Evolutionary conservation across 805 yeast genomes (phyloP).

Genomic region (Candida peoriensis): DNA sequence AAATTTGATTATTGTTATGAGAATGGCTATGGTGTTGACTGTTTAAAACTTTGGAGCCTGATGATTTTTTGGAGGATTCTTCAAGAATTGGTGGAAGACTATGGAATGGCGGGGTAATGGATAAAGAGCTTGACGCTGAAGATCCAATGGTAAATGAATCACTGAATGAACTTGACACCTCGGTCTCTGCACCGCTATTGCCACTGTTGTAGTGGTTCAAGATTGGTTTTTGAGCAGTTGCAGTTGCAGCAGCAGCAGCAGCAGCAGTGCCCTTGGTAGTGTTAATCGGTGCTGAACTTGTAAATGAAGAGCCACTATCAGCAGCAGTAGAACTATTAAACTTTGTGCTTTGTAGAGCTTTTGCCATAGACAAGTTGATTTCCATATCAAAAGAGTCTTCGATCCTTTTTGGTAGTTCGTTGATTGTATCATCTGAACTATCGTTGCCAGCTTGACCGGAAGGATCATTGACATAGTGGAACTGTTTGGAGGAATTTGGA

Average conservation of each 20-base stretch:
- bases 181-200: conserved; percentile 7
- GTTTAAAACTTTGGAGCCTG: background rate
- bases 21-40: background rate
- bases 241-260: conserved; percentile 4
- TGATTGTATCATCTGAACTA: conserved; percentile 10
- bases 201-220: no score
- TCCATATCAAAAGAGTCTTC: conserved; percentile 26
- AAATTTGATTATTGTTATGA: background rate
- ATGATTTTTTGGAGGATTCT: conserved; percentile 7
- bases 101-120: conserved; percentile 17
- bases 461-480: conserved; percentile 16
- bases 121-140: conserved; percentile 20
- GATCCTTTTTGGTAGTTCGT: conserved; percentile 4
- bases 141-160: conserved; percentile 23
- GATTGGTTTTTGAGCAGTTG: no score
- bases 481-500: conserved; percentile 7
- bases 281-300: conserved; percentile 1
- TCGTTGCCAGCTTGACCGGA: no score
- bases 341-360: no score
- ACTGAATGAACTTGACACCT: conserved; percentile 24
- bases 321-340: conserved; percentile 9
- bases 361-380: conserved; percentile 29
- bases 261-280: conserved; percentile 2
- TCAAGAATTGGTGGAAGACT: conserved; percentile 22
- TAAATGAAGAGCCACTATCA: background rate